Evolutionary conservation across 495 filamentous ascomycete genomes (phyloP).

Genomic region (Hyaloscypha hepaticicola): DNA sequence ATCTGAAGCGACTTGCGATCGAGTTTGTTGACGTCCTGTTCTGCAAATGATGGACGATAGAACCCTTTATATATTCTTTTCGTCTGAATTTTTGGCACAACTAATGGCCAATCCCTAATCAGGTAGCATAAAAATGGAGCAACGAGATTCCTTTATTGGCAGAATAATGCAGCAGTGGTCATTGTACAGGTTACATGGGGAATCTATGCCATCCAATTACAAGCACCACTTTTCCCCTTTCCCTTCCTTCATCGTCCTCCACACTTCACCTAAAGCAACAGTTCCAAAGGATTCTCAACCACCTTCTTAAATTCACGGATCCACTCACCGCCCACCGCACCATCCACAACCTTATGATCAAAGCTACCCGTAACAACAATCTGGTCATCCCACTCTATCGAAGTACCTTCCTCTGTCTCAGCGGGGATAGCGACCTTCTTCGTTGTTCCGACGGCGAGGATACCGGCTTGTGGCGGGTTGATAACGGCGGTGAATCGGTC

Average conservation of each 20-base stretch:
- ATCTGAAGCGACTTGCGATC: too few species aligned
- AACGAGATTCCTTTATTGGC: conserved; percentile 10
- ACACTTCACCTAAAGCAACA: conserved; percentile 63
- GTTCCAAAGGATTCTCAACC: conserved; percentile 92
- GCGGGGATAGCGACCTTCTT: conserved; percentile 91
- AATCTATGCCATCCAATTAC: conserved; percentile 20
- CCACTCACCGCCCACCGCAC: conserved; percentile 96
- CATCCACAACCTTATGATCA: conserved; percentile 89
- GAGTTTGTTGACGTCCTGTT: too few species aligned
- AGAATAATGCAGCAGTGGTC: conserved; percentile 21
- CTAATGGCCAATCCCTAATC: neutral
- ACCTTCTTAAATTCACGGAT: conserved; percentile 96
- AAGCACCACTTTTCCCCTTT: conserved; percentile 13
- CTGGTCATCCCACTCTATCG: conserved; percentile 94
- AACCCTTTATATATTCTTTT: too few species aligned
- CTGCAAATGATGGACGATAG: too few species aligned
- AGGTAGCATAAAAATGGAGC: neutral
- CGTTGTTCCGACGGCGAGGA: conserved; percentile 90
- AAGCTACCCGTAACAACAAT: conserved; percentile 92
- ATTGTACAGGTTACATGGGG: conserved; percentile 28
- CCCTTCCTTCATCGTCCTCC: conserved; percentile 9
- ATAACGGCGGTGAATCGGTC: conserved; percentile 99
- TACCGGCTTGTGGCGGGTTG: conserved; percentile 96
- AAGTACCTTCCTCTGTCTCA: conserved; percentile 78
- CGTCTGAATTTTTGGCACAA: too few species aligned